Percentiles rank a stretch among this genome's conserved stretches.
These are phyloP conservation scores for Coccinonectria pachysandricola DNA, from an alignment of 2,329 filamentous ascomycete genomes.

Conservation along the genomic window DNA sequence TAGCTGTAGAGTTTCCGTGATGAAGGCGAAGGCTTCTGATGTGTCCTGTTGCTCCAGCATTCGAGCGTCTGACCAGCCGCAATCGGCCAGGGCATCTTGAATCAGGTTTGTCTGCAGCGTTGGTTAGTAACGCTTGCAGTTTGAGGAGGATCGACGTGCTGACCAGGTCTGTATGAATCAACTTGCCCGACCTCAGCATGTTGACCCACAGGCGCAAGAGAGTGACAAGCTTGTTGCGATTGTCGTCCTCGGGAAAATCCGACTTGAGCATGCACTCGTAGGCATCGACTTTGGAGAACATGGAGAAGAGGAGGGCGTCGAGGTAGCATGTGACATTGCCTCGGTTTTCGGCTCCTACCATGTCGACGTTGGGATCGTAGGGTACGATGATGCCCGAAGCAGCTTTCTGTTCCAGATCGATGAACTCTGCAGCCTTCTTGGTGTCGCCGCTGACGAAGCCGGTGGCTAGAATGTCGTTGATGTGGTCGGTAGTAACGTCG, in stretches of 20 bases:
- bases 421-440: slow-evolving; percentile 64
- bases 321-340: slow-evolving; percentile 88
- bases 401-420: slow-evolving; percentile 71
- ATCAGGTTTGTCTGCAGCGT: slow-evolving; percentile 60
- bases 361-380: slow-evolving; percentile 59
- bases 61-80: slow-evolving; percentile 78
- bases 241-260: slow-evolving; percentile 57
- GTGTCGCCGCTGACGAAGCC: slow-evolving; percentile 58
- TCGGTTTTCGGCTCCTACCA: slow-evolving; percentile 81
- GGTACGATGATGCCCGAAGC: slow-evolving; percentile 67
- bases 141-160: slow-evolving; percentile 14
- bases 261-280: slow-evolving; percentile 90
- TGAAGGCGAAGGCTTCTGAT: slow-evolving; percentile 90
- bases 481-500: slow-evolving; percentile 44
- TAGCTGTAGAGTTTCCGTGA: slow-evolving; percentile 79
- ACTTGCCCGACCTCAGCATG: slow-evolving; percentile 70
- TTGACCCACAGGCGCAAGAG: slow-evolving; percentile 88
- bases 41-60: slow-evolving; percentile 81
- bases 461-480: slow-evolving; percentile 46
- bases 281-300: slow-evolving; percentile 83
- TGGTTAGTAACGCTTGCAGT: slow-evolving; percentile 20
- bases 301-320: slow-evolving; percentile 83
- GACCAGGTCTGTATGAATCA: slow-evolving; percentile 80
- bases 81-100: slow-evolving; percentile 71
- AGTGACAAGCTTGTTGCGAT: slow-evolving; percentile 61